A percentile compares a stretch with the other conserved stretches of the same genome.
phyloP scores from a whole-genome alignment of 2,329 filamentous ascomycete genomes.

The Aplosporella prunicola region DNA sequence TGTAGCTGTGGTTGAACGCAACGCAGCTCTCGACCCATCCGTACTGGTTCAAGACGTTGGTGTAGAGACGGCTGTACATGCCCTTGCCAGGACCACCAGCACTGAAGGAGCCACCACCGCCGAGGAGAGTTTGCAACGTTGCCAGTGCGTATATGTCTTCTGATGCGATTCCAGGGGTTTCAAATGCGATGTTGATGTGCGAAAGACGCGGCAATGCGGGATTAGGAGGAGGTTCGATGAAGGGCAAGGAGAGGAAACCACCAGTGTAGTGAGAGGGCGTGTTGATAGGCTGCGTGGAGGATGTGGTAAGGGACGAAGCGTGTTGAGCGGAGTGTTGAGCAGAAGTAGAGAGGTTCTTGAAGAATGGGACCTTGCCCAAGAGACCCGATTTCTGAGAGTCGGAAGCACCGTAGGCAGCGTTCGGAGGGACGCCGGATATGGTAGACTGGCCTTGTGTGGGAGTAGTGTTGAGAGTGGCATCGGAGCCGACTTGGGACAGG shows the following conservation, averaged over 20 bases:
- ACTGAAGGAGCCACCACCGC: conserved; percentile 91
- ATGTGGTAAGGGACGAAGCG: conserved; percentile 3
- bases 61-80: conserved; percentile 98
- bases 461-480: conserved; percentile 31
- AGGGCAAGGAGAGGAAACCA: conserved; percentile 78
- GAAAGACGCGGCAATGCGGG: conserved; percentile 72
- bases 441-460: conserved; percentile 15
- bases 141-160: conserved; percentile 94
- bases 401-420: conserved; percentile 15
- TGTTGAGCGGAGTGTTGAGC: conserved; percentile 48
- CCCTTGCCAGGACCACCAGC: conserved; percentile 95
- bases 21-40: conserved; percentile 95
- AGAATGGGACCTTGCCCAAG: conserved; percentile 76
- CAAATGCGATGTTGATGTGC: conserved; percentile 92
- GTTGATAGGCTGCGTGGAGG: conserved; percentile 39
- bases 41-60: conserved; percentile 94
- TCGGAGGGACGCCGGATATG: conserved; percentile 5
- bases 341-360: conserved; percentile 79
- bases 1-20: conserved; percentile 96
- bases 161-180: conserved; percentile 81
- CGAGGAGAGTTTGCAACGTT: conserved; percentile 88
- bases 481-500: conserved; percentile 48
- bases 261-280: conserved; percentile 82
- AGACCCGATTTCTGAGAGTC: conserved; percentile 50
- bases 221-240: conserved; percentile 67